phyloP scores from a whole-genome alignment of 1,139 yeast genomes.

The Pichia sp. region DNA sequence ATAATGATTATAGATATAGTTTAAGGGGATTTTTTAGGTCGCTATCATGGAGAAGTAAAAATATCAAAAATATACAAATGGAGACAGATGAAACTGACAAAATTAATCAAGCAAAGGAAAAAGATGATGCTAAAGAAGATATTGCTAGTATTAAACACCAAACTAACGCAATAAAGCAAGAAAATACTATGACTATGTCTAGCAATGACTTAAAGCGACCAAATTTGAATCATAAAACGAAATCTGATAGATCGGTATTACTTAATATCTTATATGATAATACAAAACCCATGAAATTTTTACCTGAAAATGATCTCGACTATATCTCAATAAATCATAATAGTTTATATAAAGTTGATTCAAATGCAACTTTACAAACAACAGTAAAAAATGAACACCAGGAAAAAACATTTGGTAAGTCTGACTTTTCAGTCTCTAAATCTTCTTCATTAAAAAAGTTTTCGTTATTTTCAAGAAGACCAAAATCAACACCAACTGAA shows the following conservation, averaged over 20 bases:
- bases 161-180: no score
- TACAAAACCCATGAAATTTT: neutral
- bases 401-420: no score
- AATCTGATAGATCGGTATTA: no score
- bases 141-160: no score
- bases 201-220: no score
- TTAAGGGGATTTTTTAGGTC: conserved; percentile 4
- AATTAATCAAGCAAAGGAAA: neutral
- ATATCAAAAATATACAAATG: neutral
- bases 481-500: neutral
- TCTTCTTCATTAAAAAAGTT: conserved; percentile 1
- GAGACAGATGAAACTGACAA: neutral
- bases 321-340: neutral
- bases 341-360: neutral
- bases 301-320: neutral
- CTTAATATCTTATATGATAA: neutral
- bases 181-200: neutral
- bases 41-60: conserved; percentile 6
- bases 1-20: neutral
- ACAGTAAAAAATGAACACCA: no score
- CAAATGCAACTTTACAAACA: no score
- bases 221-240: no score
- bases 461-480: conserved; percentile 3
- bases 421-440: neutral
- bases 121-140: neutral